Conservation (phyloP, 2,329 filamentous ascomycete species). For the Immersiporthe knoxdaviesiana region DNA sequence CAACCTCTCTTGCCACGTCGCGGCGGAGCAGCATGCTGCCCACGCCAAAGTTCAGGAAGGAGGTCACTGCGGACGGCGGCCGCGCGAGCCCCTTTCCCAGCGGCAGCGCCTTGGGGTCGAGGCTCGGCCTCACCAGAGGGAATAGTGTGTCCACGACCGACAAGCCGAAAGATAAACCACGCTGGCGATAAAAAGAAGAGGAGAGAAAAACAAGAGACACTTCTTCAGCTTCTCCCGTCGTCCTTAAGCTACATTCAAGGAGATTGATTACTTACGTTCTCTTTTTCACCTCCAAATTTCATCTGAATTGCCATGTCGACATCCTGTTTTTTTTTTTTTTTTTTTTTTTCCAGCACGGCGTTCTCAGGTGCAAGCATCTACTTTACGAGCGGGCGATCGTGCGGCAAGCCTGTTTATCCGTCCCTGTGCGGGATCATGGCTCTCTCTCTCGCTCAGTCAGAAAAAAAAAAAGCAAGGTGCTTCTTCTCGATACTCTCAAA, state of each 20-base stretch:
- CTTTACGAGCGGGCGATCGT: not conserved
- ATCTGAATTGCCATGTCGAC: constrained; percentile 5
- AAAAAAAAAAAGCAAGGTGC: not conserved
- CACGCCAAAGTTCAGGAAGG: constrained; percentile 41
- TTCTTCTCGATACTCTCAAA: not conserved
- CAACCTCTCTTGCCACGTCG: constrained; percentile 57
- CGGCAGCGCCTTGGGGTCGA: constrained; percentile 7
- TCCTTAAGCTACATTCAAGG: not conserved
- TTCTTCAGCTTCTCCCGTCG: not conserved
- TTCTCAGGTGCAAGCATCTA: constrained; percentile 13
- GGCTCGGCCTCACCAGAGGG: constrained; percentile 20
- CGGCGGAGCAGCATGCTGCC: constrained; percentile 60
- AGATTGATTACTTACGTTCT: not conserved
- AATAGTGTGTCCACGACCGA: constrained; percentile 22
- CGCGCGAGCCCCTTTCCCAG: constrained; percentile 27
- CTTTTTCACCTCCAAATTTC: not conserved
- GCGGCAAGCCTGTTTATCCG: not conserved
- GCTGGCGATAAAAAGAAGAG: constrained; percentile 16
- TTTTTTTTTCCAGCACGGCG: constrained; percentile 20
- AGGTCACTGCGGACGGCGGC: constrained; percentile 19
- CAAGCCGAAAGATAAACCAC: constrained; percentile 21
- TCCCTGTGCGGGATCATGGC: not conserved
- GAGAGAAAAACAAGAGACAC: too few species aligned
- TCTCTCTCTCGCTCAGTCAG: too few species aligned
- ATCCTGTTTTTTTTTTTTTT: not conserved